Conservation (phyloP, 495 filamentous ascomycete genomes). For the Penicillium pulvis region DNA sequence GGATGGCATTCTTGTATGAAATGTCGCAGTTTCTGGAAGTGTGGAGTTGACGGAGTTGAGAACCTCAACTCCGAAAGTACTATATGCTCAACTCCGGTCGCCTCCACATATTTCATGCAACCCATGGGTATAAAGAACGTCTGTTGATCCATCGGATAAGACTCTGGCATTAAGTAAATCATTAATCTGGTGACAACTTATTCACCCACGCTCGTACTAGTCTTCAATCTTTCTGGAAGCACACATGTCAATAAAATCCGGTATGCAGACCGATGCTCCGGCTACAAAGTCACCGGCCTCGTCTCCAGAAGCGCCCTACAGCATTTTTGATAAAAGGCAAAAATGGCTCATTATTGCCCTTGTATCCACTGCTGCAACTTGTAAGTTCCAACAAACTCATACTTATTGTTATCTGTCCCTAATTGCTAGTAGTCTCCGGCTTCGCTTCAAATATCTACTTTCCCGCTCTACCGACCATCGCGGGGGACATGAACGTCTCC, state of each 20-base stretch:
- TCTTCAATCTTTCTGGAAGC: too few species aligned
- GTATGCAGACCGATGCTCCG: background rate
- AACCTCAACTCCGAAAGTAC: constrained; percentile 1
- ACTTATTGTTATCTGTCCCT: background rate
- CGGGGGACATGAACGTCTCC: constrained; percentile 43
- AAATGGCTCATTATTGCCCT: constrained; percentile 49
- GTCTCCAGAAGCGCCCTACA: constrained; percentile 11
- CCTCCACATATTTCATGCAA: background rate
- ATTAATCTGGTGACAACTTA: background rate
- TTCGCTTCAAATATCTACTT: constrained; percentile 60
- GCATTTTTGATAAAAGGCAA: constrained; percentile 39
- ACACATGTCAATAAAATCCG: background rate
- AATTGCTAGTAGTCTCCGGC: constrained; percentile 41
- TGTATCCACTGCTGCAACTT: constrained; percentile 51
- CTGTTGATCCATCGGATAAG: background rate
- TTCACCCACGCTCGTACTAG: background rate
- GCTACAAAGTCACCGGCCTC: background rate
- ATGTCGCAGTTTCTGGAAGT: background rate
- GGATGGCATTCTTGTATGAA: background rate
- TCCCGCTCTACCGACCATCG: constrained; percentile 49
- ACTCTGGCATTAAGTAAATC: background rate
- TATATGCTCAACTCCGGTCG: constrained; percentile 7
- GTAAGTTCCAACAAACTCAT: constrained; percentile 24
- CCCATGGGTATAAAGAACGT: background rate
- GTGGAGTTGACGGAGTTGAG: constrained; percentile 5